Percentiles rank a stretch among this genome's conserved stretches.
phyloP scores from a whole-genome alignment of 371 early-diverging fungal species.

The Amoeboaphelidium occidentale region DNA sequence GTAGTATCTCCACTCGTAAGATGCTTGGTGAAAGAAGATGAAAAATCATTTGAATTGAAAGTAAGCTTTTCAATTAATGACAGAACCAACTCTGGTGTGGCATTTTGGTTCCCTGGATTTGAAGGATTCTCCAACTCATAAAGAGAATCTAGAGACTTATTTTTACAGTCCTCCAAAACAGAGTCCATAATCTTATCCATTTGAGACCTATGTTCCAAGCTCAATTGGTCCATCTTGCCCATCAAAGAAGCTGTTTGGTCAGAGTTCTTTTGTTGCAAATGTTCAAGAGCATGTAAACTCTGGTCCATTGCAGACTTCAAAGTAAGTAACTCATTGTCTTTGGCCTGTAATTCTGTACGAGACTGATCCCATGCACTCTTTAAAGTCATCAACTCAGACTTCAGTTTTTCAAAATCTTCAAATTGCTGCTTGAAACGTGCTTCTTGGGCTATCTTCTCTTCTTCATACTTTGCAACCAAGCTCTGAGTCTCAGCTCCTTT shows the following conservation, averaged over 20 bases:
- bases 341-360: conserved; percentile 7
- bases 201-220: conserved; percentile 35
- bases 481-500: conserved; percentile 37
- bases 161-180: conserved; percentile 57
- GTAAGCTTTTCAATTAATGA: conserved; percentile 68
- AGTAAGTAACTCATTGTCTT: conserved; percentile 70
- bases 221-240: conserved; percentile 31
- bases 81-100: conserved; percentile 70
- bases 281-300: conserved; percentile 54
- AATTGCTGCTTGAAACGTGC: conserved; percentile 5
- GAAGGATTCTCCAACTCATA: conserved; percentile 55
- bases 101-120: conserved; percentile 54
- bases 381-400: conserved; percentile 28
- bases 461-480: not conserved
- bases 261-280: conserved; percentile 20
- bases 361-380: not conserved
- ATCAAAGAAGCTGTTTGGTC: conserved; percentile 25
- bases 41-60: conserved; percentile 50
- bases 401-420: conserved; percentile 19
- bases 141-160: conserved; percentile 59
- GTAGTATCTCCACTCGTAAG: conserved; percentile 8
- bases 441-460: conserved; percentile 53
- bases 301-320: conserved; percentile 88
- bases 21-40: conserved; percentile 29
- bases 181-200: conserved; percentile 63